Base-by-base conservation (phyloP, 176 grass and related monocot species). In the Musa itinerans region DNA sequence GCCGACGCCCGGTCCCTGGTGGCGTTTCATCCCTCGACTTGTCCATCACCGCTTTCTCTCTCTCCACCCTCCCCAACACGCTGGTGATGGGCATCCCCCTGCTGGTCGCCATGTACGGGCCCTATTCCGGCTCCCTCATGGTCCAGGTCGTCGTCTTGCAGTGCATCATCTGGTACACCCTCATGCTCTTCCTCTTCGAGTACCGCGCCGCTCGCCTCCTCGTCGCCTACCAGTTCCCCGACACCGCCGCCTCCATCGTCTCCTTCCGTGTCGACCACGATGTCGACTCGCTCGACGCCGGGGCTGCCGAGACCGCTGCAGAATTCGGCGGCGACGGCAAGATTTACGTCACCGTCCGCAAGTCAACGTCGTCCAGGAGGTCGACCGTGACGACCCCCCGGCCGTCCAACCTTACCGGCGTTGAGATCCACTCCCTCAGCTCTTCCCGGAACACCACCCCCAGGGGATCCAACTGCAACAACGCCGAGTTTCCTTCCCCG, bases 81-180 rank as follows among this genome's bases (percentile, higher is more conserved):
- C 83, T 94, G 23, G 88, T 94, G 65, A 94, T 94, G 87, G 91
- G 91, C 2, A 94, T 94, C 17, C 91, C 91, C 62, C 81, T 94
- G 43, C 83, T 94, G 29, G 82, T 88, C 25, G 91, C 91, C 53
- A 90, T 90, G 91, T 94, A 94, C 81, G 91, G 91, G 0, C 72
- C 74, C 48, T 86, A 88, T 70, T 83, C 87, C 1, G 87, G 87
- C 1, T 75, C 85, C 9, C 89, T 96, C 21, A 96, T 96, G 92
- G 92, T 96, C 49, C 89, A 96, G 79, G 66, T 96, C 16, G 69
- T 96, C 22, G 92, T 96, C 12, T 84, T 92, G 43, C 92, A 96
- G 81, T 92, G 92, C 82, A 96, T 96, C 77, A 87, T 96, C 79
- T 96, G 92, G 92, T 96, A 96, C 89, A 96, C 92, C 77, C 89